Conservation (phyloP, 805 yeast genomes). For the Cyberlindnera saturnus region DNA sequence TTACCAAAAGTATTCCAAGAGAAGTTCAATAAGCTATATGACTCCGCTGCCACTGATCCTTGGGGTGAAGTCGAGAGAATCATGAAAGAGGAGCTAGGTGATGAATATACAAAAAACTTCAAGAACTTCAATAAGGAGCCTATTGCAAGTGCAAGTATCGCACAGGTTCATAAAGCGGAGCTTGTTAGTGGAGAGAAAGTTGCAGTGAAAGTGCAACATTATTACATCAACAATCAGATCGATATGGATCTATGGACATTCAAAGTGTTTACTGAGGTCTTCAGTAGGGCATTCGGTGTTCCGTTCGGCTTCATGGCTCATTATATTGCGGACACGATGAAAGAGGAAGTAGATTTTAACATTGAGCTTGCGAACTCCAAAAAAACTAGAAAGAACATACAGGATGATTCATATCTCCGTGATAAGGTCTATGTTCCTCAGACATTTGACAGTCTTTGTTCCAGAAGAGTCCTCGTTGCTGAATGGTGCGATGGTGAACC, state of each 20-base stretch:
- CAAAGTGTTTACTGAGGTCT: conserved; percentile 42
- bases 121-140: conserved; percentile 46
- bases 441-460: conserved; percentile 38
- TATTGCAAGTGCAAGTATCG: conserved; percentile 70
- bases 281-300: conserved; percentile 54
- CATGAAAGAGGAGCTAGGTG: conserved; percentile 36
- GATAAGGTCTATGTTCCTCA: conserved; percentile 50
- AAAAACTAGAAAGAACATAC: conserved; percentile 32
- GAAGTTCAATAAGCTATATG: conserved; percentile 54
- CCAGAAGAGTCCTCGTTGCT: conserved; percentile 48
- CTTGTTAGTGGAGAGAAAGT: conserved; percentile 44
- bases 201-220: conserved; percentile 64
- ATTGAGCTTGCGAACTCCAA: conserved; percentile 51
- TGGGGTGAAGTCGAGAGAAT: conserved; percentile 42
- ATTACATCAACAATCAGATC: conserved; percentile 54
- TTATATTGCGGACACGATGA: conserved; percentile 52
- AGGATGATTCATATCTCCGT: conserved; percentile 34
- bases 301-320: conserved; percentile 53
- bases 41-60: conserved; percentile 56
- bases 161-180: conserved; percentile 58
- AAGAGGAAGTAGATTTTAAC: conserved; percentile 55
- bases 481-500: conserved; percentile 78
- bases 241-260: conserved; percentile 57
- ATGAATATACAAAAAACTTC: conserved; percentile 35
- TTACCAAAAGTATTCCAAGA: conserved; percentile 61